Base-by-base conservation (phyloP, 495 filamentous ascomycete genomes). In the Hypomontagnella submonticulosa region DNA sequence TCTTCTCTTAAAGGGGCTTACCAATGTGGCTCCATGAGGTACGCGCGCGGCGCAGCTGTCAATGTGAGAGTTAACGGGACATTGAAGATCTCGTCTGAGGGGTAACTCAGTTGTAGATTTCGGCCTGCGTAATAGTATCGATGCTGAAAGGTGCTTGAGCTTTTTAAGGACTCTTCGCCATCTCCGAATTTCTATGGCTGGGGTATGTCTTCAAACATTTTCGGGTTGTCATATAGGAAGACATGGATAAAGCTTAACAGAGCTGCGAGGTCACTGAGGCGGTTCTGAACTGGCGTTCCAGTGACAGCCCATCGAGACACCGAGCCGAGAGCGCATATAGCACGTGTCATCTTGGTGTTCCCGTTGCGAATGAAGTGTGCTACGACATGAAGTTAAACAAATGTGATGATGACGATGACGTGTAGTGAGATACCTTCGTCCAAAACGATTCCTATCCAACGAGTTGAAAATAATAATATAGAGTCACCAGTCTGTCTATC, bases 261-360 rank as follows among this genome's bases (percentile, higher is more conserved):
- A 0, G 69, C 62, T 4, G 69, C 69, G 9, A 82, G 60, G 36
- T 82, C 80, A 2, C 47, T 57, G 0, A 82, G 67, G 1, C 67
- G 65, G 38, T 82, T 82, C 47, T 82, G 80, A 1, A 82, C 77
- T 0, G 80, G 80, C 0, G 79, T 82, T 0, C 75, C 79, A 0
- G 75, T 81, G 0, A 81, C 74, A 7, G 75, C 77, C 80, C 80
- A 83, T 3, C 80, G 69, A 9, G 64, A 61, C 3, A 56, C 63
- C 0, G 77, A 58, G 2, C 71, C 27, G 6, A 83, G 69, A 4
- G 67, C 67, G 47, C 71, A 80, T 0, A 73, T 44, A 6, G 80
- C 77, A 13, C 58, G 55, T 4, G 79, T 64, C 58, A 76, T 75
- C 34, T 49, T 52, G 0, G 76, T 76, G n/a, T 67, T 55, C 2